Evolutionary conservation across 352 stramenopile species (phyloP), one percentile per base, ranked within the genome.

Genomic region (Phytophthora cajani): DNA sequence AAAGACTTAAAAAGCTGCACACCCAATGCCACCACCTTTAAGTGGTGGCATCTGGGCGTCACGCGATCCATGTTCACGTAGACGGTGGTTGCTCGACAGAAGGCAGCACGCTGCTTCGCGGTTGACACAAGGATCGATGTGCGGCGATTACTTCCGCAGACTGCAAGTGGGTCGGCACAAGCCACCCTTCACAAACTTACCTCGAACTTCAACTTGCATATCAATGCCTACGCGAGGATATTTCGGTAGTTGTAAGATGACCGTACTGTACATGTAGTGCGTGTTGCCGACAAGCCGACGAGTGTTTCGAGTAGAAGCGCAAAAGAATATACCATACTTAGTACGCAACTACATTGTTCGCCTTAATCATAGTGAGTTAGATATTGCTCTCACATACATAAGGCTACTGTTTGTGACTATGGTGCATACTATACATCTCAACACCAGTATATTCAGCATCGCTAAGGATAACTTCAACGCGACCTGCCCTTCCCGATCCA

Each of bases 161-260:
- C 7, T 36, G 30, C 30, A 36, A 36, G 8, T 36, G 30, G 30
- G 30, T 36, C 7, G 7, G 30, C 30, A 11, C 30, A 36, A 36
- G 30, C 30, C 30, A 7, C 30, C 30, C 30, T 36, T 36, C 30
- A 23, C 58, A 66, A 58, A 59, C 52, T 47, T 3, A 25, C 36
- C 27, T 11, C 16, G 50, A 65, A 59, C 59, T 67, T 67, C 47
- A 52, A 67, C 16, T 40, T 66, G 58, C 36, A 58, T 11, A 11
- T 10, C 1, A 11, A 36, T 36, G 27, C 27, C 27, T 6, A 30
- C 27, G 27, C 30, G 30, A 36, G 6, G 11, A 44, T 17, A 44
- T 44, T 44, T 44, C 38, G 38, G 38, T 44, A 44, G 38, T 44
- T 44, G 38, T 17, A 17, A 17, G 14, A 17, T 44, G 38, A 44